A percentile compares a stretch with the other conserved stretches of the same genome.
Evolutionary conservation across 2,329 filamentous ascomycete species (phyloP).

Genomic region (Fusarium sp.): DNA sequence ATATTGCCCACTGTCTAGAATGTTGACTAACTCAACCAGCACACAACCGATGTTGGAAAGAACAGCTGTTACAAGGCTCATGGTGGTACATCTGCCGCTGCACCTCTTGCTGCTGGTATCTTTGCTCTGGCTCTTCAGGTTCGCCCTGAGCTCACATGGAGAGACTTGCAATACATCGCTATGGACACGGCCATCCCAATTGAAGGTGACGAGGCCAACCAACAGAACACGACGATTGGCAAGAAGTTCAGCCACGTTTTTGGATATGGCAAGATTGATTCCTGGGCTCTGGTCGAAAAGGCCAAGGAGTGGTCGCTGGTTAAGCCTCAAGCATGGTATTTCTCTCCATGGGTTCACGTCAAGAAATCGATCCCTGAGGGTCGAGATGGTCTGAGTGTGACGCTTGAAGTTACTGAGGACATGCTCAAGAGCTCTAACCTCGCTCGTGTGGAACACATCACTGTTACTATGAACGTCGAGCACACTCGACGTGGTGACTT

Average conservation of each 20-base stretch:
- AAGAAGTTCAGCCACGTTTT: slow-evolving; percentile 94
- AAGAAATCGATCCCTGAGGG: slow-evolving; percentile 89
- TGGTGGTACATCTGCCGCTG: slow-evolving; percentile 94
- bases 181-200: slow-evolving; percentile 86
- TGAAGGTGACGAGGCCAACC: slow-evolving; percentile 76
- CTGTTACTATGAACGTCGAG: slow-evolving; percentile 95
- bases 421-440: slow-evolving; percentile 87
- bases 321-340: slow-evolving; percentile 96
- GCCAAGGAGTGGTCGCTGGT: slow-evolving; percentile 89
- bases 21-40: slow-evolving; percentile 57
- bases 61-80: slow-evolving; percentile 85
- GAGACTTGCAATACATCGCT: slow-evolving; percentile 93
- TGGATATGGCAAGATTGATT: slow-evolving; percentile 95
- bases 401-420: slow-evolving; percentile 84
- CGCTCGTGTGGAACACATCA: slow-evolving; percentile 91
- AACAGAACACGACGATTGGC: slow-evolving; percentile 84
- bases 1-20: background rate
- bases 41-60: slow-evolving; percentile 93
- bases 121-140: slow-evolving; percentile 88
- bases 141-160: slow-evolving; percentile 89
- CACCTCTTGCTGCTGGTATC: slow-evolving; percentile 90
- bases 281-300: slow-evolving; percentile 83
- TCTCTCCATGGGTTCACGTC: slow-evolving; percentile 93
- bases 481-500: slow-evolving; percentile 90
- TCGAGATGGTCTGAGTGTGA: slow-evolving; percentile 79